Base-by-base conservation (phyloP, 2,329 filamentous ascomycete species). In the Colletotrichum shisoi region DNA sequence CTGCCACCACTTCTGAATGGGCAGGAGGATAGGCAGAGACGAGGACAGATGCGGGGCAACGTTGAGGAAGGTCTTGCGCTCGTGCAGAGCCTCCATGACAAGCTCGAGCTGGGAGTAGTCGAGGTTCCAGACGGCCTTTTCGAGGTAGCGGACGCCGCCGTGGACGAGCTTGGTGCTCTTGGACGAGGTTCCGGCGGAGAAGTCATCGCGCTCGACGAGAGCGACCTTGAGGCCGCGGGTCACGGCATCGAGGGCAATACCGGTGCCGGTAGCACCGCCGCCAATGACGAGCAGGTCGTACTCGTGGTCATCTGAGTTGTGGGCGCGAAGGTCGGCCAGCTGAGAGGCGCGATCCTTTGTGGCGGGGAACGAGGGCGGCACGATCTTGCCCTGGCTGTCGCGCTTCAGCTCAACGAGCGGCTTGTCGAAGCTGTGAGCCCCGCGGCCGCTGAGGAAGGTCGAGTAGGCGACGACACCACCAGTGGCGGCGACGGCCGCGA, bases 81-180 rank as follows among this genome's bases (percentile, higher is more conserved):
- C 91, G 71, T 91, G 89, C 59, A 95, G 84, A 44, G 91, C 91
- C 79, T 94, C 91, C 77, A 89, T 90, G 73, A 95, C 91, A 53
- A 95, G 85, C 75, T 89, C 83, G 75, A 93, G 91, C 84, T 95
- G 91, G 71, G 89, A 89, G 77, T 93, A 94, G 78, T 95, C 91
- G 73, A 94, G 82, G 76, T 94, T 91, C 89, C 89, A 93, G 57
- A 95, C 88, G 62, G 91, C 91, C 82, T 95, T 95, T 78, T 95
- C 92, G 66, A 95, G 83, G 76, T 94, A 95, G 71, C 91, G 87
- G 67, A 95, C 92, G 74, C 91, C 91, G 71, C 91, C 91, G 78
- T 95, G 91, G 19, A 95, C 92, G 60, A 95, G 84, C 79, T 95
- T 95, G 56, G 91, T 95, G 80, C 90, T 93, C 82, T 94, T 94